Evolutionary conservation across 768 basidiomycete genomes (phyloP), one percentile per base, ranked within the genome.

Genomic region (Hypholoma fasciculare): DNA sequence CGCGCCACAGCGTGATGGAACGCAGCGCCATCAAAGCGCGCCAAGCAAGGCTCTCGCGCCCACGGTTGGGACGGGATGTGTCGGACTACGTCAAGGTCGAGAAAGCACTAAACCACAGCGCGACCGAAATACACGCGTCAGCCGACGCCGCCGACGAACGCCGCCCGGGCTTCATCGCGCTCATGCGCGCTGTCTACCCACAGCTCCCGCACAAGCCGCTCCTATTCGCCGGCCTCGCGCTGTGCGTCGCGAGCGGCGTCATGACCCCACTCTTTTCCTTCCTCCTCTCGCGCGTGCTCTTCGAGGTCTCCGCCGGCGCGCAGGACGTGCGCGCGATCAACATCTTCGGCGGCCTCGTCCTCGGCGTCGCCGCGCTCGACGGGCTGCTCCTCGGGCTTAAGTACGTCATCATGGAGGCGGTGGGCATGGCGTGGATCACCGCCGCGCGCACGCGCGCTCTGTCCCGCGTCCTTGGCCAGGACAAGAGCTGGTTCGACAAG

Each of bases 251-350:
- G 54, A 89, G 86, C 64, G 96, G 97, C n/a, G 82, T 90, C 5
- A 85, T 90, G 78, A 97, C 94, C 0, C 96, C 96, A 2, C 57
- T 98, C 42, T 99, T 98, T 80, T 95, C 96, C 1, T 93, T 81
- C 77, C 82, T 95, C 61, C 86, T 97, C 65, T 90, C 94, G 9
- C 81, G 81, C 11, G 82, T 98, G 13, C 81, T 96, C 56, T 89
- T 83, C 69, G 81, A 90, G 61, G 86, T 92, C 12, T 88, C 89
- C 38, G 80, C 77, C 63, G 86, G 88, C 53, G 92, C 88, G 1
- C 77, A 86, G 20, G 78, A 93, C 58, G 65, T 82, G 2, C 68
- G 74, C 12, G 69, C 76, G 26, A 89, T 93, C 74, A 86, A 91
- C 72, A 75, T 76, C 5, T 92, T 85, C 65, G 90, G 89, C 54